Conservation (phyloP, 2,329 filamentous ascomycete species). For the Rhynchosporium agropyri region DNA sequence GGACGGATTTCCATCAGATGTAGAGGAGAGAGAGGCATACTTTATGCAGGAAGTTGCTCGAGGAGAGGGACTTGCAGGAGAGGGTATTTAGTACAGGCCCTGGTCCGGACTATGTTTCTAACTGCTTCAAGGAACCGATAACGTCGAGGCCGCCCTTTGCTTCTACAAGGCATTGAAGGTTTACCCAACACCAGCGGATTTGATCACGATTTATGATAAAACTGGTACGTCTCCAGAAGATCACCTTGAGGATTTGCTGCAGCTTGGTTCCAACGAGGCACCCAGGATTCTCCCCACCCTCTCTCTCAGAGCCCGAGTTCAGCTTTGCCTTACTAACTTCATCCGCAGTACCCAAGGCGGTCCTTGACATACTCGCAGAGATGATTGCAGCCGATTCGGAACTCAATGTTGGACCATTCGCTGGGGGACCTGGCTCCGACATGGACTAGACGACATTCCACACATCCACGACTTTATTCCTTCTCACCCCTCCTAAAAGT, state of each 20-base stretch:
- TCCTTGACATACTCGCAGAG: constrained; percentile 93
- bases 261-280: neutral
- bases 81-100: constrained; percentile 61
- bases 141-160: constrained; percentile 83
- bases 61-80: constrained; percentile 80
- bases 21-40: constrained; percentile 92
- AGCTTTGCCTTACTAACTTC: constrained; percentile 26
- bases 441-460: constrained; percentile 38
- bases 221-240: constrained; percentile 58
- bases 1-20: constrained; percentile 86
- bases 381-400: constrained; percentile 93
- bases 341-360: constrained; percentile 58
- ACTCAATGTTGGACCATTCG: constrained; percentile 58
- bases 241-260: constrained; percentile 21
- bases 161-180: constrained; percentile 99
- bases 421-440: constrained; percentile 37
- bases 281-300: neutral
- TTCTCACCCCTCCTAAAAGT: constrained; percentile 27
- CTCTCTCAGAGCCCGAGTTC: neutral
- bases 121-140: constrained; percentile 59
- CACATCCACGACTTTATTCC: constrained; percentile 13
- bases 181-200: constrained; percentile 88
- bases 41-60: constrained; percentile 95
- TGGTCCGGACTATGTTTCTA: constrained; percentile 19
- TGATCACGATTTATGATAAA: constrained; percentile 98